A percentile compares a stretch with the other conserved stretches of the same genome.
Conservation (phyloP, 1,284 basidiomycete genomes). For the Schizophyllum amplum region DNA sequence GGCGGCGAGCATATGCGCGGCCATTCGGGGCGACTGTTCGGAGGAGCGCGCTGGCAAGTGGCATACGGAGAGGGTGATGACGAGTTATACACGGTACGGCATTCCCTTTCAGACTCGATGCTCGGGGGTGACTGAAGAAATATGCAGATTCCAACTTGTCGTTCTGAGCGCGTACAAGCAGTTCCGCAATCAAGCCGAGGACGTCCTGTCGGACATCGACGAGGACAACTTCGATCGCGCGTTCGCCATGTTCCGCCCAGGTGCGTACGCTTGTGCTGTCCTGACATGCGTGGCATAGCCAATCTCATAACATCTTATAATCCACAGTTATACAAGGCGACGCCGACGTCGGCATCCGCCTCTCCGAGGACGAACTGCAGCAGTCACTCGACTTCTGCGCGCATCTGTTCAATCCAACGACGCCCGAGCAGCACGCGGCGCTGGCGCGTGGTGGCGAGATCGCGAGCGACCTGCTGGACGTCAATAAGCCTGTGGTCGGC, state of each 20-base stretch:
- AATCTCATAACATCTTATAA: conserved; percentile 1
- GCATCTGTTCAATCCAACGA: conserved; percentile 48
- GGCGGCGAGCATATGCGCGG: conserved; percentile 54
- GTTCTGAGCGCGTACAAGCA: conserved; percentile 71
- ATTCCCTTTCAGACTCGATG: not conserved
- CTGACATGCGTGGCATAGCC: not conserved
- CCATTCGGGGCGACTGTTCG: conserved; percentile 46
- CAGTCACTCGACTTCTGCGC: conserved; percentile 54
- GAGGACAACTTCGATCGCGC: conserved; percentile 65
- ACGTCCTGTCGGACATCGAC: conserved; percentile 51
- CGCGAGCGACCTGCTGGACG: conserved; percentile 34
- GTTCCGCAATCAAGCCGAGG: conserved; percentile 49
- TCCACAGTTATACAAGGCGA: conserved; percentile 65
- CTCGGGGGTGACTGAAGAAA: not conserved
- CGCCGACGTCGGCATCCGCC: conserved; percentile 58
- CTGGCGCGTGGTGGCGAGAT: conserved; percentile 22
- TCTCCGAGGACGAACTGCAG: conserved; percentile 65
- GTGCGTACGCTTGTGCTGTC: conserved; percentile 23
- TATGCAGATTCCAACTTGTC: conserved; percentile 55
- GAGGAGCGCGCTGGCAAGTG: conserved; percentile 46
- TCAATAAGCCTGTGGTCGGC: conserved; percentile 35
- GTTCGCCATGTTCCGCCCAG: conserved; percentile 52
- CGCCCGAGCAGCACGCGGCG: conserved; percentile 38
- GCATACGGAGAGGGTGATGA: conserved; percentile 51
- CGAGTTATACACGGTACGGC: conserved; percentile 49